Conservation (phyloP, 2,329 filamentous ascomycete genomes). For the Penicillium digitatum region DNA sequence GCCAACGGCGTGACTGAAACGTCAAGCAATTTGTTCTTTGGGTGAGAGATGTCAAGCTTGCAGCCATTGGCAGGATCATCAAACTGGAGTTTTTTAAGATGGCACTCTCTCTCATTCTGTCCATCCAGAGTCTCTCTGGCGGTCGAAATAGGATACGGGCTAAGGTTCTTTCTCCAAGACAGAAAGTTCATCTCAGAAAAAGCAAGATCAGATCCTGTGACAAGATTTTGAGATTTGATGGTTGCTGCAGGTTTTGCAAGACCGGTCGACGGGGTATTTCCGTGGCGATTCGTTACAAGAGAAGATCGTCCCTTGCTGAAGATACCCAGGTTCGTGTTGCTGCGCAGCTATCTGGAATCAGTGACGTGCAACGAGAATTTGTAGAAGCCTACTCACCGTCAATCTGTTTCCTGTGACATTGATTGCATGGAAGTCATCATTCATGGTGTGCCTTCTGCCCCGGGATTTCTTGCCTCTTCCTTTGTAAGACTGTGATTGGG, state of each 20-base stretch:
- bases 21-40: neutral
- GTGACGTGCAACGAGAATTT: neutral
- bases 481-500: constrained; percentile 1
- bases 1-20: neutral
- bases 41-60: neutral
- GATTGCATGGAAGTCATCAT: constrained; percentile 55
- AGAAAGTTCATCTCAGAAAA: constrained; percentile 28
- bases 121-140: neutral
- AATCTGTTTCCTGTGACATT: constrained; percentile 52
- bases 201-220: constrained; percentile 13
- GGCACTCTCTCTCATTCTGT: neutral
- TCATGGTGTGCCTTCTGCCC: constrained; percentile 41
- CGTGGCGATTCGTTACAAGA: constrained; percentile 24
- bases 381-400: constrained; percentile 42
- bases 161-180: constrained; percentile 1
- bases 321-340: constrained; percentile 26
- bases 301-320: constrained; percentile 39
- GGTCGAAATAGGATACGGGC: neutral
- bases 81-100: neutral
- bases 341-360: constrained; percentile 23
- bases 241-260: neutral
- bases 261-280: constrained; percentile 10
- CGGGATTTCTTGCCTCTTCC: constrained; percentile 25
- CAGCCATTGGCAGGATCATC: neutral
- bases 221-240: neutral